Conservation (phyloP, 352 stramenopile genomes). For the Aphanomyces euteiches region DNA sequence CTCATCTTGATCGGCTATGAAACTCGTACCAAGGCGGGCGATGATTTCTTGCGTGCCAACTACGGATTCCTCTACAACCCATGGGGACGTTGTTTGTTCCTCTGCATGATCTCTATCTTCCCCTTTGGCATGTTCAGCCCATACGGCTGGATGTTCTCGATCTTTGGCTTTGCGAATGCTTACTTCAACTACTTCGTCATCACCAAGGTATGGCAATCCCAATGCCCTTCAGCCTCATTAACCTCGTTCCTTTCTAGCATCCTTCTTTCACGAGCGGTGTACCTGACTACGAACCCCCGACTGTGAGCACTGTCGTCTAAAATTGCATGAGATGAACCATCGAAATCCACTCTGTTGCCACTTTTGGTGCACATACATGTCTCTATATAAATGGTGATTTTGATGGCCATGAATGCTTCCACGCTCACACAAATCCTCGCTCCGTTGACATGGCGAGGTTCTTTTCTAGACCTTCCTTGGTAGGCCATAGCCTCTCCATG, state of each 20-base stretch:
- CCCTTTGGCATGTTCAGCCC: conserved; percentile 78
- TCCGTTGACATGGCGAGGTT: no score
- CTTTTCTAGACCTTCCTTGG: no score
- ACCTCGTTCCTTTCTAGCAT: conserved; percentile 37
- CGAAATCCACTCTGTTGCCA: not conserved
- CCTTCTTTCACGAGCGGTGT: conserved; percentile 80
- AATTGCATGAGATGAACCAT: not conserved
- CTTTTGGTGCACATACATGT: not conserved
- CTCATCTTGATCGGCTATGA: conserved; percentile 82
- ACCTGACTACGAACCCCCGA: conserved; percentile 74
- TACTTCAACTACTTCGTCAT: conserved; percentile 90
- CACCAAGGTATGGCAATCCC: conserved; percentile 50
- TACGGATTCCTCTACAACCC: conserved; percentile 89
- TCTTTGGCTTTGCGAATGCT: conserved; percentile 75
- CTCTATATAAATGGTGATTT: conserved; percentile 11
- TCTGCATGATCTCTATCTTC: conserved; percentile 89
- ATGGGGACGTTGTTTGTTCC: conserved; percentile 79
- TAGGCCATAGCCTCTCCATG: no score
- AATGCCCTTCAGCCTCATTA: not conserved
- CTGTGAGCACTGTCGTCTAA: conserved; percentile 36
- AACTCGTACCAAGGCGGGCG: conserved; percentile 63
- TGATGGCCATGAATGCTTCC: no score
- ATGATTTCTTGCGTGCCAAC: conserved; percentile 65
- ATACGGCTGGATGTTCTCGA: conserved; percentile 75
- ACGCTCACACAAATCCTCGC: no score